Conservation (phyloP, 208 protist species). For the Vickermania ingenoplastis region DNA sequence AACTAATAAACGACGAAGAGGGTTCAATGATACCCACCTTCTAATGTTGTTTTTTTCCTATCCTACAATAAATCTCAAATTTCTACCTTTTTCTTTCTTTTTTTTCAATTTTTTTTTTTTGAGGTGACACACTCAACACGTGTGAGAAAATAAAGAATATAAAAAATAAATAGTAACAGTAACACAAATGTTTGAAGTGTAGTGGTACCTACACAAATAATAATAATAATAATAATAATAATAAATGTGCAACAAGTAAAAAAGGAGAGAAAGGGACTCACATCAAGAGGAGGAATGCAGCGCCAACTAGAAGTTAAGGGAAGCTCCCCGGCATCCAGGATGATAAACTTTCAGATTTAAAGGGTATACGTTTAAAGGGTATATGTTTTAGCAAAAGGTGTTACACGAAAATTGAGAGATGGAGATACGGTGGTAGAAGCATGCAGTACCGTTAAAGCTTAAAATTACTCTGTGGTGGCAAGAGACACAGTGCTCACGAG, state of each 20-base stretch:
- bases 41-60: too few species aligned
- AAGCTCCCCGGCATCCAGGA: too few species aligned
- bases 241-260: constrained; percentile 1
- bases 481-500: too few species aligned
- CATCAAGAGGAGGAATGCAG: background rate
- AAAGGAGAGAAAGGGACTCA: background rate
- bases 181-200: background rate
- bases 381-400: too few species aligned
- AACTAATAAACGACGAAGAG: too few species aligned
- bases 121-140: background rate
- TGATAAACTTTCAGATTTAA: too few species aligned
- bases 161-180: constrained; percentile 1
- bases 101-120: background rate
- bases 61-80: background rate
- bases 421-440: too few species aligned
- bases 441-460: too few species aligned
- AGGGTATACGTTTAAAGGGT: too few species aligned
- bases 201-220: constrained; percentile 6
- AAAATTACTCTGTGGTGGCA: too few species aligned
- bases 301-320: background rate
- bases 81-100: background rate
- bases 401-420: too few species aligned
- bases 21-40: too few species aligned
- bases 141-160: constrained; percentile 3
- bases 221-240: constrained; percentile 1